Percentiles rank a stretch among this genome's conserved stretches.
These are phyloP conservation scores for Colletotrichum sp. DNA, from an alignment of 2,329 filamentous ascomycete species.

Conservation along the genomic window DNA sequence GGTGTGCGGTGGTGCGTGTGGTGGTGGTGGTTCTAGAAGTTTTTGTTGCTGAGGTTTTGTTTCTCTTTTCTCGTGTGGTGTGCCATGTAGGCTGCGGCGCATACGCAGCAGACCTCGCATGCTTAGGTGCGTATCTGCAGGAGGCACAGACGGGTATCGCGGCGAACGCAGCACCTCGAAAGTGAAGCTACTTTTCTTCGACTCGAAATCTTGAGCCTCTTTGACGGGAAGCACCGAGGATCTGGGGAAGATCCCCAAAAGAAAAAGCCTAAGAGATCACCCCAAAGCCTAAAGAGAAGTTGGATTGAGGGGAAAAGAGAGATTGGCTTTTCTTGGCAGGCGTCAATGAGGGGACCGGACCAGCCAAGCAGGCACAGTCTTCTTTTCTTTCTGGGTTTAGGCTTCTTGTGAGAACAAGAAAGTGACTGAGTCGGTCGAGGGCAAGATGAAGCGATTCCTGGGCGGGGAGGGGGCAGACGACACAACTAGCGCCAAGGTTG, in stretches of 20 bases:
- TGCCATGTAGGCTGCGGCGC: not conserved
- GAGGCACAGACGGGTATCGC: not conserved
- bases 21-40: slow-evolving; percentile 9
- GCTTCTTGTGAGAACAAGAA: not conserved
- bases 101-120: not conserved
- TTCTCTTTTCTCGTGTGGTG: not conserved
- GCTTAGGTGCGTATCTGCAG: not conserved
- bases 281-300: not conserved
- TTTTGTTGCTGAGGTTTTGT: not conserved
- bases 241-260: not conserved
- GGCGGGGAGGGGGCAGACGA: not conserved
- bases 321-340: slow-evolving; percentile 4
- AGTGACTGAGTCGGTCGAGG: not conserved
- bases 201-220: not conserved
- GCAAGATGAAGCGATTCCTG: not conserved
- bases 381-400: not conserved
- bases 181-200: not conserved
- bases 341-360: not conserved
- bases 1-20: not conserved
- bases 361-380: not conserved
- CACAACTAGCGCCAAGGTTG: not conserved
- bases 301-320: not conserved
- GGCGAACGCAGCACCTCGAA: not conserved
- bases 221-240: not conserved
- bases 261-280: not conserved